phyloP scores from a whole-genome alignment of 805 yeast genomes.

The Debaryomyces hansenii region DNA sequence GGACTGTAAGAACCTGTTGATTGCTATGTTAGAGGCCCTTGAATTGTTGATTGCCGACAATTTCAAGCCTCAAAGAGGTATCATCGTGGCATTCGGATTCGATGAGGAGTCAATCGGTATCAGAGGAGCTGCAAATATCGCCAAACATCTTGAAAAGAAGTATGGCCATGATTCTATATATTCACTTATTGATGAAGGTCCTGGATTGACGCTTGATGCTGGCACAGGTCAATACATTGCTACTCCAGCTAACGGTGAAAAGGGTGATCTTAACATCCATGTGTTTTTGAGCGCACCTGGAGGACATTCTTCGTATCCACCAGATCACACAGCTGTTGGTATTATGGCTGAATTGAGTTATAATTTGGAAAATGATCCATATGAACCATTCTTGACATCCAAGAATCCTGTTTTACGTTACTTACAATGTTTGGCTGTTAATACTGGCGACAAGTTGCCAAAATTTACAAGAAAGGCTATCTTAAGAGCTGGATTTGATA shows the following conservation, averaged over 20 bases:
- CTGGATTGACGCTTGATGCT: slow-evolving; percentile 49
- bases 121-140: slow-evolving; percentile 58
- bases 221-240: slow-evolving; percentile 58
- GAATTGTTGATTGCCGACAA: slow-evolving; percentile 56
- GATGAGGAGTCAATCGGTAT: slow-evolving; percentile 76
- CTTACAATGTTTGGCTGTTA: slow-evolving; percentile 64
- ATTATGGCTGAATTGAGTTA: slow-evolving; percentile 59
- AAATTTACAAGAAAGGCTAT: slow-evolving; percentile 26
- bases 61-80: slow-evolving; percentile 58
- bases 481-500: slow-evolving; percentile 35
- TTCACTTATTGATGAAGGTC: slow-evolving; percentile 67
- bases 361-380: slow-evolving; percentile 59
- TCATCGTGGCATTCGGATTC: slow-evolving; percentile 67
- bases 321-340: slow-evolving; percentile 79
- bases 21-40: slow-evolving; percentile 65
- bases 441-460: slow-evolving; percentile 26
- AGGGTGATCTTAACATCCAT: slow-evolving; percentile 46
- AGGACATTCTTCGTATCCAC: slow-evolving; percentile 79
- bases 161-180: slow-evolving; percentile 63
- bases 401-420: slow-evolving; percentile 60
- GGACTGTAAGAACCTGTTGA: slow-evolving; percentile 72
- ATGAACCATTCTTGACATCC: slow-evolving; percentile 42
- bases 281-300: slow-evolving; percentile 62
- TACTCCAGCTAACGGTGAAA: slow-evolving; percentile 48
- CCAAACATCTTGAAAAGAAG: slow-evolving; percentile 45